Conservation (phyloP, 257 asterid species). For the Solanum appendiculatum region DNA sequence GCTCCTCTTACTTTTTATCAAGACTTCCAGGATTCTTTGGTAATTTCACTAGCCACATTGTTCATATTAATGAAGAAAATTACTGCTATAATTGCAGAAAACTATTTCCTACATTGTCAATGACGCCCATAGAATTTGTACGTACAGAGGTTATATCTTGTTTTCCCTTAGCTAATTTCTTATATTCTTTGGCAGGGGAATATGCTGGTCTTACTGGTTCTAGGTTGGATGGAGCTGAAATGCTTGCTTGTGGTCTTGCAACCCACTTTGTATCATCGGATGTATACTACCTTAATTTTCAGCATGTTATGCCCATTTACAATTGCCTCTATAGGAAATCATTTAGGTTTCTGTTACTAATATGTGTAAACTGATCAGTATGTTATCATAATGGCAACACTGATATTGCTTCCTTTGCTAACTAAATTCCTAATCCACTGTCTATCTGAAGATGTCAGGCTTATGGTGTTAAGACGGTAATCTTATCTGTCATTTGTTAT, state of each 20-base stretch:
- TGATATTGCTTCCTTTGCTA: neutral
- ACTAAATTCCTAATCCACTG: neutral
- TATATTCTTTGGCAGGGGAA: conserved; percentile 53
- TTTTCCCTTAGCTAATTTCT: neutral
- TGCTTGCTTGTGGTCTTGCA: conserved; percentile 85
- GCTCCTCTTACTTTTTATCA: conserved; percentile 81
- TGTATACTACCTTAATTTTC: conserved; percentile 18
- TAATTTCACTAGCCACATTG: too few species aligned
- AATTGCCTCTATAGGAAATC: neutral
- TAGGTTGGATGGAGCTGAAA: conserved; percentile 81
- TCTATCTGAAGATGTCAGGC: neutral
- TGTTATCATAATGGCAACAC: too few species aligned
- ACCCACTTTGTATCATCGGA: conserved; percentile 71
- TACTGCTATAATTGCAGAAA: neutral
- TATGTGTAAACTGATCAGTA: neutral
- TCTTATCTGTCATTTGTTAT: neutral
- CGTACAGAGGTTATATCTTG: neutral
- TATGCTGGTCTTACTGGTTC: conserved; percentile 75
- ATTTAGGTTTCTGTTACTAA: too few species aligned
- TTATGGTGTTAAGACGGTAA: neutral
- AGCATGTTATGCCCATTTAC: neutral
- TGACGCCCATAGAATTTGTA: neutral
- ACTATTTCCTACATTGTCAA: neutral
- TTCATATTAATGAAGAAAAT: neutral
- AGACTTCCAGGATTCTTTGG: conserved; percentile 86